These are phyloP conservation scores for Thermoascus crustaceus DNA, from an alignment of 2,329 filamentous ascomycete species.

Conservation along the genomic window DNA sequence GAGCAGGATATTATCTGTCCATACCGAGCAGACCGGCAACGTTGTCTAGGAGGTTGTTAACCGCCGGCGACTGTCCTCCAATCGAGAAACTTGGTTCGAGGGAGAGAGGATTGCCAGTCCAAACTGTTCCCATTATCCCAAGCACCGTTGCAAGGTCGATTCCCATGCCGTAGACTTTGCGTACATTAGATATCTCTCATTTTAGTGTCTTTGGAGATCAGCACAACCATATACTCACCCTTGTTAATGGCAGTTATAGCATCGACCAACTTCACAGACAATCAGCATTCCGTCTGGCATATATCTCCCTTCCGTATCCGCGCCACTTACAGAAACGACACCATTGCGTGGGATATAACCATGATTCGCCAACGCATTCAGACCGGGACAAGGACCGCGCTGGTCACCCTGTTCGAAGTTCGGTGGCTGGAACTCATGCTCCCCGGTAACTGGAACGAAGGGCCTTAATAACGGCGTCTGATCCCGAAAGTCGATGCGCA, in stretches of 20 bases:
- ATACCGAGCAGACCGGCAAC: constrained; percentile 37
- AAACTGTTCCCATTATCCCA: constrained; percentile 41
- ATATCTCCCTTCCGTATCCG: not conserved
- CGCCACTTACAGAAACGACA: constrained; percentile 21
- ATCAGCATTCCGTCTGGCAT: constrained; percentile 6
- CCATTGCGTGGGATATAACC: constrained; percentile 36
- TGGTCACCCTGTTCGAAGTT: constrained; percentile 27
- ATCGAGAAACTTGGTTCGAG: constrained; percentile 46
- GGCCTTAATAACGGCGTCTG: no score
- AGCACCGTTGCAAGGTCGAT: constrained; percentile 36
- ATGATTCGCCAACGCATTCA: constrained; percentile 39
- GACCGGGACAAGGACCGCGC: constrained; percentile 34
- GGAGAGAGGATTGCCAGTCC: constrained; percentile 45
- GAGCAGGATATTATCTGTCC: not conserved
- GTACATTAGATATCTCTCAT: not conserved
- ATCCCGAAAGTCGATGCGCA: no score
- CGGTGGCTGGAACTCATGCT: constrained; percentile 27
- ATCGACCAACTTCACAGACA: constrained; percentile 19
- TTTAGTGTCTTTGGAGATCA: no score
- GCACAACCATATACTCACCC: no score
- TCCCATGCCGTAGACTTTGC: constrained; percentile 41
- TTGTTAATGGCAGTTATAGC: constrained; percentile 28
- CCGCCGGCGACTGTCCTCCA: constrained; percentile 34
- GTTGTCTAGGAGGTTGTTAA: constrained; percentile 37
- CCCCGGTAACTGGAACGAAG: constrained; percentile 31